phyloP scores from a whole-genome alignment of 305 asterid species.

The Euphrasia arctica region DNA sequence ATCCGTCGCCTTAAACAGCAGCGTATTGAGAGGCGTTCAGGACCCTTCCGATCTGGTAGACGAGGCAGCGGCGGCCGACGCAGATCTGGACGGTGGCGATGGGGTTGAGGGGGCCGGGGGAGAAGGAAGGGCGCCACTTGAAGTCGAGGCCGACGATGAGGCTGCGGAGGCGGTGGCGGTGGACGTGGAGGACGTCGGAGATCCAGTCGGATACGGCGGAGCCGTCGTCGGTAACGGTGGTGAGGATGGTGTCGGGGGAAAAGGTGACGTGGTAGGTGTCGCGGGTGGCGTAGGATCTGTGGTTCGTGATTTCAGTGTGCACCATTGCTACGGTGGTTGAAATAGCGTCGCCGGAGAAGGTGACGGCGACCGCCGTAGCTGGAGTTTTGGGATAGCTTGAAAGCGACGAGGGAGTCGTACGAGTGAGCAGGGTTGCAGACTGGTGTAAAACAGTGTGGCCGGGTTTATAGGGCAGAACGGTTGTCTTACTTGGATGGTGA shows the following conservation, averaged over 20 bases:
- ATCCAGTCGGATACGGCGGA: slow-evolving; percentile 36
- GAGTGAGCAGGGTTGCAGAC: too few species aligned
- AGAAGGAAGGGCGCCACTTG: slow-evolving; percentile 33
- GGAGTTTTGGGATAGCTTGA: neutral
- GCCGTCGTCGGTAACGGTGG: slow-evolving; percentile 44
- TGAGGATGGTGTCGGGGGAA: slow-evolving; percentile 30
- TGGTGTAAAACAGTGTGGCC: too few species aligned
- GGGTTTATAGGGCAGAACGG: too few species aligned
- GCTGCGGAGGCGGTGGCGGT: slow-evolving; percentile 26
- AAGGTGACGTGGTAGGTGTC: slow-evolving; percentile 37
- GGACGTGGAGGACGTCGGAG: slow-evolving; percentile 32
- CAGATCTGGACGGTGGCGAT: slow-evolving; percentile 45
- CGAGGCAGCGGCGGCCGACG: slow-evolving; percentile 40
- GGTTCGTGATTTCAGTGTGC: slow-evolving; percentile 6
- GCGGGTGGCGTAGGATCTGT: slow-evolving; percentile 26
- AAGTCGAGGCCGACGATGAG: slow-evolving; percentile 41
- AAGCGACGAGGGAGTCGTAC: neutral
- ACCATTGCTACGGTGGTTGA: too few species aligned
- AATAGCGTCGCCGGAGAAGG: too few species aligned
- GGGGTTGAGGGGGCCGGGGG: slow-evolving; percentile 9
- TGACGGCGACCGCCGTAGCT: slow-evolving; percentile 16
- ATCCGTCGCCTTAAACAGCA: too few species aligned
- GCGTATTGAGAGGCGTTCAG: too few species aligned
- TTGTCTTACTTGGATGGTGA: too few species aligned
- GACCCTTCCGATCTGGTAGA: slow-evolving; percentile 25